Evolutionary conservation across 495 filamentous ascomycete species (phyloP), one percentile per base, ranked within the genome.

Genomic region (Parachaetomium inaequale): DNA sequence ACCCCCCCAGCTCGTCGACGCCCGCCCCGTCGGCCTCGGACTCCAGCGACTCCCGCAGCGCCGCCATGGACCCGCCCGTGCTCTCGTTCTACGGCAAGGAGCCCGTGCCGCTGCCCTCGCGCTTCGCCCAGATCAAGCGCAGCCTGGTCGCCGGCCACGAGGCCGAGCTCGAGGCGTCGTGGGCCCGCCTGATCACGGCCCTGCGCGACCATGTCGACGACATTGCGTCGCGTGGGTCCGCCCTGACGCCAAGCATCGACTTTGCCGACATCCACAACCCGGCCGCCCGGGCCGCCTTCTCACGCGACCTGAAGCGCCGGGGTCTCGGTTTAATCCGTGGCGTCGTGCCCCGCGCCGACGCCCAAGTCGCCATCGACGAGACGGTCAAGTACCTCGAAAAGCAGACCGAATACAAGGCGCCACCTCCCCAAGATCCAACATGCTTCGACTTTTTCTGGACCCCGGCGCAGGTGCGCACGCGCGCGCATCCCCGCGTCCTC

Each of bases 391-490:
- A 91, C 64, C 79, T 89, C 38, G 77, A 82, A 52, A 80, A 83
- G 45, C 88, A 79, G 68, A 74, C 77, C 66, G 73, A 76, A 63
- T 77, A 81, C 63, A 78, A 81, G 61, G 74, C 84, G 71, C 83
- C 73, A 53, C 70, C 78, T 59, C 72, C 81, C 52, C 65, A 80
- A 65, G 67, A 78, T 68, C 93, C 93, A 0, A 88, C 90, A 26
- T 93, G 95, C 15, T 96, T 89, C 74, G 92, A 96, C 75, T 84
- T 96, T 42, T 96, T 96, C 79, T 96, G 93, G 93, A 88, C 89
- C 2, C 89, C 88, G 8, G 81, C 87, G 3, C 92, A 96, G 74
- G 81, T 90, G 43, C 83, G 86, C 62, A 91, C 92, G 29, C 85
- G 92, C 43, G 84, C 87, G 0, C 87, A 96, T 68, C 84, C 89